A percentile compares a stretch with the other conserved stretches of the same genome.
Conservation (phyloP, 768 basidiomycete species). For the Leccinum rimulosum region DNA sequence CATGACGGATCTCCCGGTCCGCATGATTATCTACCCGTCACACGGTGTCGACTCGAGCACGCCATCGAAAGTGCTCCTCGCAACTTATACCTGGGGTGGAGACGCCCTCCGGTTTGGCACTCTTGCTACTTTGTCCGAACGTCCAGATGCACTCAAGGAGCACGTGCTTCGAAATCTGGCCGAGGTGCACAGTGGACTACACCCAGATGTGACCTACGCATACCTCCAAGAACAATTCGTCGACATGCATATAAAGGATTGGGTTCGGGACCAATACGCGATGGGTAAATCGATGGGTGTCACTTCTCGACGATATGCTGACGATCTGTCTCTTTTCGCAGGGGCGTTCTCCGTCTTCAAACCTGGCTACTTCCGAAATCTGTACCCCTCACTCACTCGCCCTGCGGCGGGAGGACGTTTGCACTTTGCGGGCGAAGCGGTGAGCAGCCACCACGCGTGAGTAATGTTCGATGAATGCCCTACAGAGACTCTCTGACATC, state of each 20-base stretch:
- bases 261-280: slow-evolving; percentile 31
- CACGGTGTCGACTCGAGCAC: slow-evolving; percentile 4
- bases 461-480: slow-evolving; percentile 3
- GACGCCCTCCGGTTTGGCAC: background rate
- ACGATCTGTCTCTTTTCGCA: slow-evolving; percentile 1
- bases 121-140: background rate
- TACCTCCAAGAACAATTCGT: slow-evolving; percentile 3
- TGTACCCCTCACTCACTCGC: slow-evolving; percentile 30
- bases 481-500: background rate
- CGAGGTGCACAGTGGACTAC: background rate
- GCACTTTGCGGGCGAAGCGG: slow-evolving; percentile 14
- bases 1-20: slow-evolving; percentile 11
- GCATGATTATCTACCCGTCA: slow-evolving; percentile 8
- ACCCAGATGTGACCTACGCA: slow-evolving; percentile 4
- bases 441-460: slow-evolving; percentile 38
- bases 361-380: slow-evolving; percentile 35
- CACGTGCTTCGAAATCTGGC: slow-evolving; percentile 4
- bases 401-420: slow-evolving; percentile 23
- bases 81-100: background rate
- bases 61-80: slow-evolving; percentile 12
- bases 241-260: slow-evolving; percentile 30
- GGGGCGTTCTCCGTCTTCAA: slow-evolving; percentile 39
- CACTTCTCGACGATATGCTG: background rate
- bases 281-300: slow-evolving; percentile 32
- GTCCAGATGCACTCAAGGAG: background rate